These are phyloP conservation scores for Sclerotinia spermophila DNA, from an alignment of 2,329 filamentous ascomycete genomes.

Conservation along the genomic window DNA sequence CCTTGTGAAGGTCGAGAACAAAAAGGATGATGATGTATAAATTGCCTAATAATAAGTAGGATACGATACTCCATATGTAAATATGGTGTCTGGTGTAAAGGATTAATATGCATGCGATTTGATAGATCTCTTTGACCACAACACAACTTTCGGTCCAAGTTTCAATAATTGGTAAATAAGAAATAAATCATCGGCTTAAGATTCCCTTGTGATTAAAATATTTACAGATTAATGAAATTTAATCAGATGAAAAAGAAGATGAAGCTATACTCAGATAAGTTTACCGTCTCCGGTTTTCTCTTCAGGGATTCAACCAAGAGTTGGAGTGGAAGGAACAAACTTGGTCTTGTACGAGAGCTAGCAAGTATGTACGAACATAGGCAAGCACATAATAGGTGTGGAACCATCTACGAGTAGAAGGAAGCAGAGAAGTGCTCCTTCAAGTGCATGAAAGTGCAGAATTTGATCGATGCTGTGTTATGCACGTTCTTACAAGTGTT, in stretches of 20 bases:
- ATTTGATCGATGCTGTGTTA: constrained; percentile 3
- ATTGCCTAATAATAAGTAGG: too few relatives aligned
- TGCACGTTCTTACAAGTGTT: neutral
- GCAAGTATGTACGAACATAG: neutral
- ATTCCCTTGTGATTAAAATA: neutral
- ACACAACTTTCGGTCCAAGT: neutral
- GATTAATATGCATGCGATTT: too few relatives aligned
- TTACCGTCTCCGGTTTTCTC: constrained; percentile 1
- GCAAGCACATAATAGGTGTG: neutral
- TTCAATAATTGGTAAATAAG: neutral
- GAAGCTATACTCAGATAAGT: constrained; percentile 6
- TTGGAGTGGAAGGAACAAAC: neutral
- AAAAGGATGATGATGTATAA: neutral
- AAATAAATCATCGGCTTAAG: neutral
- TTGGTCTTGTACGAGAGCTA: neutral
- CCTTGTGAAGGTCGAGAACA: constrained; percentile 4
- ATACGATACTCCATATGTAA: too few relatives aligned
- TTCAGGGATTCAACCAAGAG: neutral
- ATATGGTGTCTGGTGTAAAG: neutral
- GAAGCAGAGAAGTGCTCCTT: neutral
- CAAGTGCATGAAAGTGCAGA: neutral
- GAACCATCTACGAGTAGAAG: neutral
- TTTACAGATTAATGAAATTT: neutral
- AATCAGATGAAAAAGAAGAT: constrained; percentile 2
- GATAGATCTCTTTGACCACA: too few relatives aligned